Evolutionary conservation across 768 basidiomycete genomes (phyloP).

Genomic region (Rhodotorula paludigena): DNA sequence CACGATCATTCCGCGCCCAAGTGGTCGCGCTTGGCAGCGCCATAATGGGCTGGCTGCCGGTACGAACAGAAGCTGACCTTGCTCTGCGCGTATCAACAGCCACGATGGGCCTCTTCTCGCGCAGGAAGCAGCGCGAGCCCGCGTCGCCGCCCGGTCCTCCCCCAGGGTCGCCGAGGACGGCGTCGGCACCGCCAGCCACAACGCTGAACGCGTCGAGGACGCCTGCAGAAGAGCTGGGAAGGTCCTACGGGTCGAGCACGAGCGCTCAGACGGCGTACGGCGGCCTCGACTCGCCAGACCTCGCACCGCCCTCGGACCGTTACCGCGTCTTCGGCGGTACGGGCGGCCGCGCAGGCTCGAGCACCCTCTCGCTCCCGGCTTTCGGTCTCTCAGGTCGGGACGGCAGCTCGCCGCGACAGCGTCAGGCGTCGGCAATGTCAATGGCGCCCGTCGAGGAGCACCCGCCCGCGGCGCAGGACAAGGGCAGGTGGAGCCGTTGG

Average conservation of each 20-base stretch:
- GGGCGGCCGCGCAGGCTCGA: neutral
- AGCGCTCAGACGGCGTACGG: neutral
- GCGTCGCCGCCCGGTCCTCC: neutral
- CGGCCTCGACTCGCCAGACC: neutral
- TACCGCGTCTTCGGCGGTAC: conserved; percentile 2
- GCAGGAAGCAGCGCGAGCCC: conserved; percentile 25
- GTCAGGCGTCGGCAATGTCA: neutral
- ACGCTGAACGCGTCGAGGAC: no score
- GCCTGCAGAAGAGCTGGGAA: neutral
- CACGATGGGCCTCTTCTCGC: conserved; percentile 26
- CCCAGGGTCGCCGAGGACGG: neutral
- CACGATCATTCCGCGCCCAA: no score
- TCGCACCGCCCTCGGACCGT: conserved; percentile 6
- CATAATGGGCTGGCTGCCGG: neutral
- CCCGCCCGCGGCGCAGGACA: neutral
- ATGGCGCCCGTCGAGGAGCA: conserved; percentile 1
- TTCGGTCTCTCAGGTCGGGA: neutral
- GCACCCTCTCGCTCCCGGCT: conserved; percentile 22
- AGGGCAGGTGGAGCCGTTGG: conserved; percentile 21
- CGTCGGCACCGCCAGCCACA: neutral
- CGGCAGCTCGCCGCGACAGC: neutral
- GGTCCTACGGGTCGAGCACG: no score
- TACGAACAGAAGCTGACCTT: neutral
- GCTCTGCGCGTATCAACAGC: no score
- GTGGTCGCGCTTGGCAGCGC: neutral